Base-by-base conservation (phyloP, 2,329 filamentous ascomycete species). In the Sclerotinia trifoliorum region DNA sequence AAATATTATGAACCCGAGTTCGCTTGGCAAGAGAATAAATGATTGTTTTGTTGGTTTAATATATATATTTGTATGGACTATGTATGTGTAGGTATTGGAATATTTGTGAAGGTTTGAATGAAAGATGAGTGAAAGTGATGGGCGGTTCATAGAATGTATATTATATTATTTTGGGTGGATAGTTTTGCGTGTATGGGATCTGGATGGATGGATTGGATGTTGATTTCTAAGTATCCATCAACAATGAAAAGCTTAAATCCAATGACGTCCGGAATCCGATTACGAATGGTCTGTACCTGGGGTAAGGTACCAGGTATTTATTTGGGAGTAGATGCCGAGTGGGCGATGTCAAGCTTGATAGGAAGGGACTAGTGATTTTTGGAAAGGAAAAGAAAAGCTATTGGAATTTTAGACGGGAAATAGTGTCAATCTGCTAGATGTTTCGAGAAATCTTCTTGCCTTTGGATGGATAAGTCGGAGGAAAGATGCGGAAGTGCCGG, bases 191-290 rank as follows among this genome's bases (percentile, higher is more conserved):
- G 32, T 29, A 5, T 29, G 29, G 29, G 5, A n/a, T n/a, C n/a
- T n/a, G 26, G 32, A 29, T 54, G 29, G 19, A 35, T 15, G 52
- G 17, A 35, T 35, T 39, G 35, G 10, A 56, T 56, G 11, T 56
- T 56, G 32, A 56, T 56, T 56, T 56, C 32, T 35, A 56, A 56
- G 32, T 8, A 7, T 56, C 19, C 54, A 56, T 56, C 46, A 56
- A 56, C 19, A 15, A n/a, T 13, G 21, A 7, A 55, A 55, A 55
- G 26, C 52, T 55, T 55, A 55, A 55, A n/a, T 55, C 26, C 32
- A 39, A 56, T 56, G 54, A 56, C 54, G 54, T 56, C 19, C 11
- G 32, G 11, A 29, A 15, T 55, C 11, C 29, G 21, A 3, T 55
- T 21, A 10, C 32, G 35, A 35, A 21, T 19, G 52, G 10, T 21